Evolutionary conservation across 306 rosid species (phyloP).

Genomic region (Ammopiptanthus mongolicus): DNA sequence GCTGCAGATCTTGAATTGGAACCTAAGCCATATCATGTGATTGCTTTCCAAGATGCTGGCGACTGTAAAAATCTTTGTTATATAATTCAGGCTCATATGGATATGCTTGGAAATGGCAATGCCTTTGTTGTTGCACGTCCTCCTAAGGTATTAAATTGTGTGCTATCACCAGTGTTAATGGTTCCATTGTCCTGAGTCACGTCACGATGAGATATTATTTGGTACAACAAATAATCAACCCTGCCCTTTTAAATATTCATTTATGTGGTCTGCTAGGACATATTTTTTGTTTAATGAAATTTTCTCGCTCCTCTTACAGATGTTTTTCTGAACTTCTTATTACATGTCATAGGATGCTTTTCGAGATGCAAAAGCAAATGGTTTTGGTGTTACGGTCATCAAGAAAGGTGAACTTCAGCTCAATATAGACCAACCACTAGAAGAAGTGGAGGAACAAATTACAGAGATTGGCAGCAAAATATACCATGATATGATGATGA

Average conservation of each 20-base stretch:
- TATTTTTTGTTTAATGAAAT: background rate
- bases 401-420: conserved; percentile 86
- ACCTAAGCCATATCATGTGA: conserved; percentile 85
- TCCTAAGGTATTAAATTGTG: conserved; percentile 61
- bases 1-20: conserved; percentile 89
- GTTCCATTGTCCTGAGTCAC: background rate
- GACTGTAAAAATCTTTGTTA: conserved; percentile 89
- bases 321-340: conserved; percentile 11
- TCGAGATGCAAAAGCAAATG: conserved; percentile 80
- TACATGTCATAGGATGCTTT: conserved; percentile 58
- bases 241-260: background rate
- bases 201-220: background rate
- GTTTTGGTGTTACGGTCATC: conserved; percentile 77
- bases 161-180: background rate
- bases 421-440: conserved; percentile 77
- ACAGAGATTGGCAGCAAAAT: conserved; percentile 90
- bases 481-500: conserved; percentile 77
- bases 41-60: conserved; percentile 77
- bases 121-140: conserved; percentile 82
- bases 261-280: background rate
- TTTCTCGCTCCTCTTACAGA: background rate
- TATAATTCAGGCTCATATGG: conserved; percentile 88
- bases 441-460: conserved; percentile 86
- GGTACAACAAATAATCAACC: background rate
- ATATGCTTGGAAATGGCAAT: conserved; percentile 73